These are phyloP conservation scores for Fusarium hostae DNA, from an alignment of 2,329 filamentous ascomycete species.

Conservation along the genomic window DNA sequence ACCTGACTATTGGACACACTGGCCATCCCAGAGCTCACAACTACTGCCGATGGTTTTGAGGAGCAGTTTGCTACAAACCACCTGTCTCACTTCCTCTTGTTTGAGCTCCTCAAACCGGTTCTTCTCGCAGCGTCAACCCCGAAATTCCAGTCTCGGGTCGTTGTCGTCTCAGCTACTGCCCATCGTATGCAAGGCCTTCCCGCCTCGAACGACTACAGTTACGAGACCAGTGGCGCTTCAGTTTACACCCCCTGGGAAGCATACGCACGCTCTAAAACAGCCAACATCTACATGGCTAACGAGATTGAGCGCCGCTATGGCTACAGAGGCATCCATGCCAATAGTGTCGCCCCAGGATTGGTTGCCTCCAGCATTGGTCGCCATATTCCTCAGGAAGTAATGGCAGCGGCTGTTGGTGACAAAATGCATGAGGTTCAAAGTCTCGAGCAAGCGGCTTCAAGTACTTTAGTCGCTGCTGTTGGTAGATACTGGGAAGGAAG, in stretches of 20 bases:
- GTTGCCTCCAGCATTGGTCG: conserved; percentile 2
- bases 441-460: neutral
- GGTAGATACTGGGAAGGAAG: conserved; percentile 1
- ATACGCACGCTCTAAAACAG: conserved; percentile 8
- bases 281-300: conserved; percentile 13
- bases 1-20: too few relatives aligned
- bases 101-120: conserved; percentile 6
- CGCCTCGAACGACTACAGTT: neutral
- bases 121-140: neutral
- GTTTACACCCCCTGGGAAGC: neutral
- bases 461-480: neutral
- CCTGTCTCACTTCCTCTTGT: conserved; percentile 30
- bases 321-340: conserved; percentile 1
- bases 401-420: neutral
- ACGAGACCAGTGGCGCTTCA: neutral
- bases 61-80: conserved; percentile 35
- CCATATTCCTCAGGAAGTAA: conserved; percentile 7
- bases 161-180: neutral
- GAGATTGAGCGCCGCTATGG: conserved; percentile 9
- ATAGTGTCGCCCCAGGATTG: conserved; percentile 6
- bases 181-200: conserved; percentile 10
- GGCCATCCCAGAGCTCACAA: conserved; percentile 2
- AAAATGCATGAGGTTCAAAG: conserved; percentile 2
- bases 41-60: conserved; percentile 30
- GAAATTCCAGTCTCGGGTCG: conserved; percentile 8